Evolutionary conservation across 352 stramenopile genomes (phyloP), one percentile per base, ranked within the genome.

Genomic region (Globisporangium paroecandrum): DNA sequence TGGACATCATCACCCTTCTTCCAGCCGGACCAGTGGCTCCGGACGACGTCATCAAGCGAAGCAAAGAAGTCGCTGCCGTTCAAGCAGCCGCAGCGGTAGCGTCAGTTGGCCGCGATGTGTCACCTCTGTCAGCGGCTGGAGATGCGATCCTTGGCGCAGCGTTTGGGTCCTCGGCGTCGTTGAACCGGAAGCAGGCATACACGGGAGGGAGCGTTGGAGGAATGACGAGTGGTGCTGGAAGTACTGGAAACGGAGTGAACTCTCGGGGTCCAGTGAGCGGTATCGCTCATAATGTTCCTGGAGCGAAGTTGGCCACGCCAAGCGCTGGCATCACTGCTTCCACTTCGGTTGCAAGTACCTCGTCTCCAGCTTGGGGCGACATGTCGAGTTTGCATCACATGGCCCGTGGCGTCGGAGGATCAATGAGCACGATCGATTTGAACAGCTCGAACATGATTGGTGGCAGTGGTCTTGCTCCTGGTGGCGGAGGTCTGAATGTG

Each of bases 21-120:
- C 83, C 85, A 29, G 72, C 68, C 6, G 63, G 70, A 4, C 69
- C 82, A 3, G 63, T 95, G 15, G 77, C 76, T 4, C 87, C 87
- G 22, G 87, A 95, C 61, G 85, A 95, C 73, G 87, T 95, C 32
- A 95, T 95, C 66, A 93, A 94, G 61, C 84, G 86, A 41, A 93
- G 85, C 70, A 95, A 95, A 61, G 82, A 93, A 65, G 81, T 85
- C 0, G 85, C 87, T 12, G 84, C 89, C 8, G 84, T 93, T 4
- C 85, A 95, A 73, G 84, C 83, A 27, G 87, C 78, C 18, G 77
- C 87, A 5, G 81, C 84, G 8, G 85, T 91, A 10, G 85, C 82
- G 2, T 89, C 83, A 0, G 78, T 80, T 54, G 73, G 78, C 5
- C 77, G 81, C 38, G 82, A 88, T 20, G 69, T 67, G 2, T 81